phyloP scores from a whole-genome alignment of 2,329 filamentous ascomycete species.

The Daldinia eschscholtzii region DNA sequence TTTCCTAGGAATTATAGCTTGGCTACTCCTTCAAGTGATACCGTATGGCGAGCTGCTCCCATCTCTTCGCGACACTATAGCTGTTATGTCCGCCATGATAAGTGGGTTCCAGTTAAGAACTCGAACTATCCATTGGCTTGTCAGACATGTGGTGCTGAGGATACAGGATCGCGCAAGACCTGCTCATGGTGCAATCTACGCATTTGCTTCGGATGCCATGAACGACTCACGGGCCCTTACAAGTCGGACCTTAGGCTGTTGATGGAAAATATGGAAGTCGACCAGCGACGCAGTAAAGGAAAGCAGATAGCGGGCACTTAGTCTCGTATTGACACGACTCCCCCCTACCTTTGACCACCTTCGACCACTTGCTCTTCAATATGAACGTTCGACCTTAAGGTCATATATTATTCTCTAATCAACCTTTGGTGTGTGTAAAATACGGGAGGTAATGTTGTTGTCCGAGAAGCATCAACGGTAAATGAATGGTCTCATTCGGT shows the following conservation, averaged over 20 bases:
- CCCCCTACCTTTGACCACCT: too few relatives aligned
- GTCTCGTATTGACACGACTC: background rate
- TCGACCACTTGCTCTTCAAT: background rate
- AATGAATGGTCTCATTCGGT: constrained; percentile 10
- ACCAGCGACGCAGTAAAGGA: constrained; percentile 38
- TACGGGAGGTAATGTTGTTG: background rate
- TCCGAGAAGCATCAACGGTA: background rate
- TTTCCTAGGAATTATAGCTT: constrained; percentile 42
- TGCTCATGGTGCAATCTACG: constrained; percentile 66
- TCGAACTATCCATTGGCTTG: constrained; percentile 65
- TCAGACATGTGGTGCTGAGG: constrained; percentile 63
- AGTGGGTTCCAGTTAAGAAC: constrained; percentile 64
- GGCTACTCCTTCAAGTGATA: constrained; percentile 27
- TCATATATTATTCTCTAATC: background rate
- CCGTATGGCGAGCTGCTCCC: constrained; percentile 55
- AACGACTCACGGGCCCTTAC: constrained; percentile 55
- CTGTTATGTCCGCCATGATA: constrained; percentile 63
- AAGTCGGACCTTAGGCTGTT: constrained; percentile 60
- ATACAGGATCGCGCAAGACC: constrained; percentile 60
- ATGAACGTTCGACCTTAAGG: background rate
- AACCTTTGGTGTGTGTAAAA: background rate
- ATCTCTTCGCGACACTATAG: constrained; percentile 57
- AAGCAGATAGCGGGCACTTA: constrained; percentile 36
- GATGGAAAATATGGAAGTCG: constrained; percentile 52
- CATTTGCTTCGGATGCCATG: constrained; percentile 64